Evolutionary conservation across 352 stramenopile species (phyloP).

Genomic region (Globisporangium cederbergense): DNA sequence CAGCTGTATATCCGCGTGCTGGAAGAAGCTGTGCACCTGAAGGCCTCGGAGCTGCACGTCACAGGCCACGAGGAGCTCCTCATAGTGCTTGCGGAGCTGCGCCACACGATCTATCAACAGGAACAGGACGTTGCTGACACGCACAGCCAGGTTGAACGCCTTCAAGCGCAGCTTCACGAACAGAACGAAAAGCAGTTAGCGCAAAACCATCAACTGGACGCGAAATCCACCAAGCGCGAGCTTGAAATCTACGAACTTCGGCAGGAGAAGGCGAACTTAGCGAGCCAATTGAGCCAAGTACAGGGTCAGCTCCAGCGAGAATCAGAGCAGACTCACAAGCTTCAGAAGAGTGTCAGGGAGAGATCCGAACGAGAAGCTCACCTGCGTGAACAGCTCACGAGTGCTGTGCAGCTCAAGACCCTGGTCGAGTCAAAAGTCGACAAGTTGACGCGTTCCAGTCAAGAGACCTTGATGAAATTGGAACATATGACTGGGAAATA

Average conservation of each 20-base stretch:
- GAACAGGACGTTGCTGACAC: conserved; percentile 49
- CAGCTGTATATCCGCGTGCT: conserved; percentile 70
- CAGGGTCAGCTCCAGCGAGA: conserved; percentile 31
- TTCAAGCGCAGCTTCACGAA: conserved; percentile 24
- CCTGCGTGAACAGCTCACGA: conserved; percentile 20
- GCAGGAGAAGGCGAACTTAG: conserved; percentile 27
- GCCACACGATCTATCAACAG: conserved; percentile 75
- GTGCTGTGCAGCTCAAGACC: conserved; percentile 25
- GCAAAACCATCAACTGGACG: conserved; percentile 21
- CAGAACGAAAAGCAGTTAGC: conserved; percentile 22
- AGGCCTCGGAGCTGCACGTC: conserved; percentile 61
- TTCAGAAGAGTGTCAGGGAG: conserved; percentile 18
- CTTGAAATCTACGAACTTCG: conserved; percentile 20
- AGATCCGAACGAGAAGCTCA: conserved; percentile 20
- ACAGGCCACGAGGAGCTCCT: conserved; percentile 75
- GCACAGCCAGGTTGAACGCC: conserved; percentile 6
- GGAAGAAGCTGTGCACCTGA: conserved; percentile 72
- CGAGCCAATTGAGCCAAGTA: conserved; percentile 24
- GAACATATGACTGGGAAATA: conserved; percentile 14
- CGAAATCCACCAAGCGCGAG: conserved; percentile 19
- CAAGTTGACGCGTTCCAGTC: conserved; percentile 19
- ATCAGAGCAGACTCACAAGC: conserved; percentile 14
- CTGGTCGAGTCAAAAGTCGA: conserved; percentile 23
- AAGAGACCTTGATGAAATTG: conserved; percentile 18
- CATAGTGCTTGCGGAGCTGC: conserved; percentile 67